Evolutionary conservation across 352 stramenopile species (phyloP).

Genomic region (Globisporangium paroecandrum): DNA sequence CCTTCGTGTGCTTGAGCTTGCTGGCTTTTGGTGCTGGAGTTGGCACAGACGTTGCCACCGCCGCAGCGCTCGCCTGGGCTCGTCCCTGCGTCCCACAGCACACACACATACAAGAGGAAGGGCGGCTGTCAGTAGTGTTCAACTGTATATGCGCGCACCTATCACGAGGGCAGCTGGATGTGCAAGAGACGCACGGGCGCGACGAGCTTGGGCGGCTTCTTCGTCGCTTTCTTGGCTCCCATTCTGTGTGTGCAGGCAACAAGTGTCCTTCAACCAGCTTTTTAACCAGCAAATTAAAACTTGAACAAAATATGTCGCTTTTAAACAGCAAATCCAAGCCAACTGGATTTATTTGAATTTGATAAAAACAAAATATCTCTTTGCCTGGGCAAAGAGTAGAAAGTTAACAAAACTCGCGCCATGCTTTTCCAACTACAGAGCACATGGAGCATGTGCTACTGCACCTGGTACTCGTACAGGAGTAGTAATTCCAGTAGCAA

Average conservation of each 20-base stretch:
- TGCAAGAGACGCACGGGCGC: background rate
- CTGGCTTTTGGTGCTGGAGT: conserved; percentile 7
- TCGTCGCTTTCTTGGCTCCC: background rate
- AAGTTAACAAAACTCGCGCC: too few species aligned
- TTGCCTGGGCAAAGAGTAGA: too few species aligned
- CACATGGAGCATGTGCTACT: too few species aligned
- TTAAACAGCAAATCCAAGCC: background rate
- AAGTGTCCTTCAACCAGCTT: background rate
- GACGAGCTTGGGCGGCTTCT: background rate
- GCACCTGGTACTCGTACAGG: too few species aligned
- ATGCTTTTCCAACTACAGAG: too few species aligned
- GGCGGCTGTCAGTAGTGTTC: background rate
- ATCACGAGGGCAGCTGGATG: background rate
- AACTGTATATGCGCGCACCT: background rate
- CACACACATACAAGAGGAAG: background rate
- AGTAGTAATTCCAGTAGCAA: too few species aligned
- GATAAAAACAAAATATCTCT: too few species aligned
- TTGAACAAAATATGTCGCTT: background rate
- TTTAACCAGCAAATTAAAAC: background rate
- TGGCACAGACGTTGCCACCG: background rate
- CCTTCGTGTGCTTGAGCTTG: conserved; percentile 10
- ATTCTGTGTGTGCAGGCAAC: background rate
- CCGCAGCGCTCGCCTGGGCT: background rate
- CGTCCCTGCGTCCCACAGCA: background rate
- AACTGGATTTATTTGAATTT: too few species aligned